Conservation (phyloP, 225 moss, liverwort and hornwort genomes). For the Physcomitrium patens region DNA sequence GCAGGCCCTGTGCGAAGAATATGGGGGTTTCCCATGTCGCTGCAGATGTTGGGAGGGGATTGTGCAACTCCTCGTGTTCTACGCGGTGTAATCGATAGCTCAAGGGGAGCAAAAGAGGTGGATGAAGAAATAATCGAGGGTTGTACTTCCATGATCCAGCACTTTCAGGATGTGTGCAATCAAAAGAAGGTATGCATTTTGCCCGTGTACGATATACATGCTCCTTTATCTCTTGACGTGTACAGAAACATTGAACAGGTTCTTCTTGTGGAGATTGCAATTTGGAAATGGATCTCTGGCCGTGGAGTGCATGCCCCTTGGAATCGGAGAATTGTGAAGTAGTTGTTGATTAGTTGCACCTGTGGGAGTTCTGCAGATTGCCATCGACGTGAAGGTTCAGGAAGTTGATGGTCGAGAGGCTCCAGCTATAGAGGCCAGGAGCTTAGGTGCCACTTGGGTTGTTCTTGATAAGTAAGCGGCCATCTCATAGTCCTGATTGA, state of each 20-base stretch:
- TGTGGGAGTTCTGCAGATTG: slow-evolving; percentile 45
- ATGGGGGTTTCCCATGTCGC: slow-evolving; percentile 57
- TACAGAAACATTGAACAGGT: neutral
- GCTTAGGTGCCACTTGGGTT: slow-evolving; percentile 65
- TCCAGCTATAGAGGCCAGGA: slow-evolving; percentile 47
- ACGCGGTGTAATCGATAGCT: slow-evolving; percentile 44
- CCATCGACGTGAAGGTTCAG: slow-evolving; percentile 50
- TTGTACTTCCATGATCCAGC: slow-evolving; percentile 49
- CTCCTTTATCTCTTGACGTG: neutral
- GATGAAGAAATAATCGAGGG: slow-evolving; percentile 51
- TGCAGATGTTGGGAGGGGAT: slow-evolving; percentile 57
- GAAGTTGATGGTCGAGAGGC: slow-evolving; percentile 56
- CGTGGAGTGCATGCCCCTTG: slow-evolving; percentile 15
- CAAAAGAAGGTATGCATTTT: slow-evolving; percentile 41
- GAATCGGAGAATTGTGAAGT: slow-evolving; percentile 3
- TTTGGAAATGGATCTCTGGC: neutral
- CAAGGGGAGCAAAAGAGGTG: slow-evolving; percentile 38
- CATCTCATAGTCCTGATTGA: neutral
- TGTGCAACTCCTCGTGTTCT: slow-evolving; percentile 53
- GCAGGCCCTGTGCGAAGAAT: slow-evolving; percentile 53
- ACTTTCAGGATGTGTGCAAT: slow-evolving; percentile 44
- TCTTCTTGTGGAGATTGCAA: neutral
- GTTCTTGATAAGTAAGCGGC: slow-evolving; percentile 56
- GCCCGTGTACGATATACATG: neutral
- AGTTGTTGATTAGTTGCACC: slow-evolving; percentile 13